A percentile compares a stretch with the other conserved stretches of the same genome.
These are phyloP conservation scores for Aspergillus japonicus DNA, from an alignment of 2,329 filamentous ascomycete species.

Conservation along the genomic window DNA sequence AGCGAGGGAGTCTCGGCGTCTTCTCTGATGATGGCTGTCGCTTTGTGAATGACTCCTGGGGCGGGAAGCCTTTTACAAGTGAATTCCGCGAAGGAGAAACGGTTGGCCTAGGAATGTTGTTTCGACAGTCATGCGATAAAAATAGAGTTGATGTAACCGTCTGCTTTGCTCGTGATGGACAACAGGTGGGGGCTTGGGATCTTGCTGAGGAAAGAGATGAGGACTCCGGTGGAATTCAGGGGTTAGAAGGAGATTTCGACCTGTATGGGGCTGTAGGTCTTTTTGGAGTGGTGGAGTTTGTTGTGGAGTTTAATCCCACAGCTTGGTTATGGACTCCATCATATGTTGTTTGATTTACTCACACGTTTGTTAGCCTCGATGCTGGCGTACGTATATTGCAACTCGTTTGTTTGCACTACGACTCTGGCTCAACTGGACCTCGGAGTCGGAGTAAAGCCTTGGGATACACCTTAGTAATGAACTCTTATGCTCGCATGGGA, in stretches of 20 bases:
- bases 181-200: constrained; percentile 54
- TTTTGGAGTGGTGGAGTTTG: constrained; percentile 63
- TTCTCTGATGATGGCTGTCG: constrained; percentile 63
- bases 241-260: constrained; percentile 68
- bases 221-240: constrained; percentile 58
- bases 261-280: constrained; percentile 60
- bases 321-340: constrained; percentile 47
- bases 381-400: background rate
- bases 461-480: background rate
- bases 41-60: constrained; percentile 62
- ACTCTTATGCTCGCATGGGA: background rate
- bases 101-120: constrained; percentile 60
- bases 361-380: too few relatives aligned
- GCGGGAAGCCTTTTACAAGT: constrained; percentile 58
- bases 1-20: constrained; percentile 59
- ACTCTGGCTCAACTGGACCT: background rate
- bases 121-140: constrained; percentile 33
- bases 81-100: constrained; percentile 55
- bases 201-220: constrained; percentile 60
- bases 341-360: background rate
- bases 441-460: background rate
- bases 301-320: constrained; percentile 51
- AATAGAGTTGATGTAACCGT: constrained; percentile 48
- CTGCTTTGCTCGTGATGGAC: constrained; percentile 61
- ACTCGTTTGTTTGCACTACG: background rate